Base-by-base conservation (phyloP, 805 yeast genomes). In the Spathaspora gorwiae region DNA sequence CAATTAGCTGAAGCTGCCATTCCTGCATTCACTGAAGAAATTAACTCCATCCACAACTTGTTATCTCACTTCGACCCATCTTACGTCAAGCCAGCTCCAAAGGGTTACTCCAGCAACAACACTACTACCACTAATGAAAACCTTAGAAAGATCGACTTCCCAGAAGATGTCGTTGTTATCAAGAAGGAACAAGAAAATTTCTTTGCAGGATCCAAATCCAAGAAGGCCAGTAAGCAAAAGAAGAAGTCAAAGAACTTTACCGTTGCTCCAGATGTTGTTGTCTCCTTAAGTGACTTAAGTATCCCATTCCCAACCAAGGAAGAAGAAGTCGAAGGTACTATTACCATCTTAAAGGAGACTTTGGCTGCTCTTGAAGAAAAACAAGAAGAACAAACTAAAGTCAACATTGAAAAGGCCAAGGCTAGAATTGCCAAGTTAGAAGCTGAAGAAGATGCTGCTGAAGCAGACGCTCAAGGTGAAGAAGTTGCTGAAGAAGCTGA, bases 11-110 rank as follows among this genome's bases (percentile, higher is more conserved):
- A 81, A 51, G 90, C 90, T 39, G 80, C 86, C 26, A 68, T 69
- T 55, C 96, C 98, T 27, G 98, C 97, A 26, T 90, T 85, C 69
- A 80, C 84, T 47, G 70, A 70, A 38, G 96, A 94, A 69, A 84
- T 92, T 57, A 75, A 76, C 53, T 73, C 84, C 51, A 86, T 94
- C 58, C 87, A 90, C 65, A 71, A 77, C 45, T 75, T 90, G 61
- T 75, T 90, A 62, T 60, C 70, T 33, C 79, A 79, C 66, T 87
- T 94, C 55, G 96, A 90, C 61, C 94, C 95, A 54, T 61, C 83
- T 39, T 82, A 79, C 66, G 87, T 81, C 59, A 80, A 78, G 63
- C 61, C 62, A 43, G 61, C 62, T 46, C 47, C 59, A 30, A 63
- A 60, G 36, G 62, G 60, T 27, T 58, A 61, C 50, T 58, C 61